These are phyloP conservation scores for Termitomyces sp. DNA, from an alignment of 1,284 basidiomycete species.

Conservation along the genomic window DNA sequence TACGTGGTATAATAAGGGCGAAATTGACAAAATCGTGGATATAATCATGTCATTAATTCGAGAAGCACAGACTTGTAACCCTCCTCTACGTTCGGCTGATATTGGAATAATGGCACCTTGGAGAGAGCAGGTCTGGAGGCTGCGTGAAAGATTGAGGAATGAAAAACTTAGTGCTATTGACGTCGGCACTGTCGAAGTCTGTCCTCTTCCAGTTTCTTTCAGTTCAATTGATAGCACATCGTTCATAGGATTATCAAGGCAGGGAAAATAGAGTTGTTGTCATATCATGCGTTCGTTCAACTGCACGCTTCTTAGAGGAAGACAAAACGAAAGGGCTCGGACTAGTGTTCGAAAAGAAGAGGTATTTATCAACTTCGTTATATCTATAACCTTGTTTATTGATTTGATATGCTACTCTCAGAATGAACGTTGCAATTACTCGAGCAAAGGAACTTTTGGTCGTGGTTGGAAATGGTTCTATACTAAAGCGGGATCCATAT, in stretches of 20 bases:
- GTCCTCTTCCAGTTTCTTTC: constrained; percentile 3
- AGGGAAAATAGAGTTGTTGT: constrained; percentile 42
- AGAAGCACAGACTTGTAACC: constrained; percentile 28
- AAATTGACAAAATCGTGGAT: constrained; percentile 34
- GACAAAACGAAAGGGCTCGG: constrained; percentile 38
- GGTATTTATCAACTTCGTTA: constrained; percentile 22
- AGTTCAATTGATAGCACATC: neutral
- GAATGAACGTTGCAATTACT: constrained; percentile 47
- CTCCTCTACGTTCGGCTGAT: constrained; percentile 31
- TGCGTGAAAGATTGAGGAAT: constrained; percentile 36
- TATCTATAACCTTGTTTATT: neutral
- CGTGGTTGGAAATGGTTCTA: constrained; percentile 36
- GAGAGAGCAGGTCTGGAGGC: constrained; percentile 44
- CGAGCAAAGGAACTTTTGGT: constrained; percentile 42
- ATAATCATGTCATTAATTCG: constrained; percentile 31
- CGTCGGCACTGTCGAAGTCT: constrained; percentile 42
- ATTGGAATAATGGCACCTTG: constrained; percentile 45
- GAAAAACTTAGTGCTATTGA: constrained; percentile 36
- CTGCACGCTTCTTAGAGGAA: constrained; percentile 37
- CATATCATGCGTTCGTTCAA: constrained; percentile 41
- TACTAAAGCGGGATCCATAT: constrained; percentile 38
- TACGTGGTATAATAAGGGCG: constrained; percentile 42
- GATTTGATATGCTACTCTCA: constrained; percentile 12
- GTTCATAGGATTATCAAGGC: constrained; percentile 39
- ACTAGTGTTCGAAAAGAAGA: constrained; percentile 37